Percentiles rank a stretch among this genome's conserved stretches.
phyloP scores from a whole-genome alignment of 768 basidiomycete species.

The Kwoniella mangroviensis region DNA sequence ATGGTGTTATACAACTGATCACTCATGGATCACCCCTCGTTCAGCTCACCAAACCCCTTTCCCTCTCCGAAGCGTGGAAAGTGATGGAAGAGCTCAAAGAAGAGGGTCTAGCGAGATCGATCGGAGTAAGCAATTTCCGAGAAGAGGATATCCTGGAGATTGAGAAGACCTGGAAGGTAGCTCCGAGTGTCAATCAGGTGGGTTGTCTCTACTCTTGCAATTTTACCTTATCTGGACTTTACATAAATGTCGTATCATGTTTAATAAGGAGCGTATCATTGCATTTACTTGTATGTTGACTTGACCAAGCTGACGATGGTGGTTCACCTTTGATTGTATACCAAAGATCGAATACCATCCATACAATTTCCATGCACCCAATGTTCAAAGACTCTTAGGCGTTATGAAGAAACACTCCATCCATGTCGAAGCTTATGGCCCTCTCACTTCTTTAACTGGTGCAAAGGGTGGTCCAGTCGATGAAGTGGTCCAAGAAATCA shows the following conservation, averaged over 20 bases:
- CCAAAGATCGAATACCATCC: slow-evolving; percentile 33
- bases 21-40: background rate
- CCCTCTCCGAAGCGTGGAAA: slow-evolving; percentile 65
- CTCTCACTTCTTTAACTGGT: slow-evolving; percentile 27
- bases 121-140: slow-evolving; percentile 59
- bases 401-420: slow-evolving; percentile 18
- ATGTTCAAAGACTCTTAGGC: slow-evolving; percentile 19
- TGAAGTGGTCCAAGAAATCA: slow-evolving; percentile 27
- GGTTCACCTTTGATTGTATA: background rate
- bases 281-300: background rate
- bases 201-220: background rate
- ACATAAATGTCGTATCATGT: no score
- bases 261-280: background rate
- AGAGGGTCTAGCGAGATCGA: slow-evolving; percentile 43
- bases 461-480: slow-evolving; percentile 32
- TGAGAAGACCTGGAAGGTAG: slow-evolving; percentile 37
- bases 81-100: slow-evolving; percentile 66
- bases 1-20: background rate
- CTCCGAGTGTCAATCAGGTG: slow-evolving; percentile 52
- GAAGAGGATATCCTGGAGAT: slow-evolving; percentile 55
- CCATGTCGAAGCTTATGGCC: slow-evolving; percentile 31
- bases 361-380: slow-evolving; percentile 29
- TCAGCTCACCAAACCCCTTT: slow-evolving; percentile 36
- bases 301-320: background rate
- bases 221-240: background rate